Conservation (phyloP, 2,329 filamentous ascomycete genomes). For the Cadophora luteo-olivacea region DNA sequence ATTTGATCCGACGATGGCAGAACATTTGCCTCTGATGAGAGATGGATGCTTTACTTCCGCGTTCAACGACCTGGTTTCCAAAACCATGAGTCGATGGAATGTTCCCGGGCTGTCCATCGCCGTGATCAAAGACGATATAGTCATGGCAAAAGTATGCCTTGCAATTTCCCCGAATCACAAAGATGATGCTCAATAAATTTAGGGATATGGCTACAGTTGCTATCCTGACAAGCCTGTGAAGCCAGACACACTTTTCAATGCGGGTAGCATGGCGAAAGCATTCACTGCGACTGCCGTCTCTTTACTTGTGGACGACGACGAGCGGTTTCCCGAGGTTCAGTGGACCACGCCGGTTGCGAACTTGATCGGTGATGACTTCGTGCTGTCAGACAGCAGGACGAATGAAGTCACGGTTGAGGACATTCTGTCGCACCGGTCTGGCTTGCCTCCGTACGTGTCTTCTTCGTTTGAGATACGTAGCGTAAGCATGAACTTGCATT, state of each 20-base stretch:
- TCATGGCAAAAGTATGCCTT: constrained; percentile 46
- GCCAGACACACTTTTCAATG: constrained; percentile 58
- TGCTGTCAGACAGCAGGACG: constrained; percentile 54
- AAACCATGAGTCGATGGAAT: constrained; percentile 34
- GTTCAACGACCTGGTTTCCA: constrained; percentile 17
- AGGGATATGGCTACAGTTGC: constrained; percentile 48
- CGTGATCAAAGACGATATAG: constrained; percentile 51
- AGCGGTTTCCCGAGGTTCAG: constrained; percentile 34
- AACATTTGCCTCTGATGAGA: not conserved
- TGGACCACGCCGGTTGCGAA: constrained; percentile 55
- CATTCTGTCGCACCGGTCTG: constrained; percentile 57
- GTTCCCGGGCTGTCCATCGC: constrained; percentile 56
- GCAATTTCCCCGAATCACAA: not conserved
- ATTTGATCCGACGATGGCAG: not conserved
- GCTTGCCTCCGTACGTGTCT: constrained; percentile 47
- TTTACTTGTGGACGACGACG: constrained; percentile 54
- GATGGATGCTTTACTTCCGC: constrained; percentile 25
- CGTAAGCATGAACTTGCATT: not conserved
- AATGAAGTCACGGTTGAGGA: constrained; percentile 59
- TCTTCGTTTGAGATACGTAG: not conserved
- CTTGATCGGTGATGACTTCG: constrained; percentile 59
- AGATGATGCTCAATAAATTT: not conserved
- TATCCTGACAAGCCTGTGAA: constrained; percentile 48
- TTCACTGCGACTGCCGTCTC: constrained; percentile 57
- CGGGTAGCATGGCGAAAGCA: constrained; percentile 61